These are phyloP conservation scores for Dalbergia cochinchinensis DNA, from an alignment of 306 rosid genomes.

Conservation along the genomic window DNA sequence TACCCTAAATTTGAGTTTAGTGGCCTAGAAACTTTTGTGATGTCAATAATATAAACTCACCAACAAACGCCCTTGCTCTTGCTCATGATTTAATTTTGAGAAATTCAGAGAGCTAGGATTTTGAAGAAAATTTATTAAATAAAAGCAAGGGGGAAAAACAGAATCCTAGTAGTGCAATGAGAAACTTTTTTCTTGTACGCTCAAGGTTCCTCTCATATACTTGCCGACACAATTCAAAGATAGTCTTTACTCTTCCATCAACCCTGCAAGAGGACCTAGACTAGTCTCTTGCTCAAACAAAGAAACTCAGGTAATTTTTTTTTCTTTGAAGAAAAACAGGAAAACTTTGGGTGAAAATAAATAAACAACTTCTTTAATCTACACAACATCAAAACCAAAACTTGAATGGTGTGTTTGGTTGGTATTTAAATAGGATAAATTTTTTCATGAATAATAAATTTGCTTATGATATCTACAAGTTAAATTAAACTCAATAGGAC, in stretches of 20 bases:
- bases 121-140: too few relatives aligned
- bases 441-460: neutral
- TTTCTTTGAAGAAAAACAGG: neutral
- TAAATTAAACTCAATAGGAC: neutral
- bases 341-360: neutral
- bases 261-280: neutral
- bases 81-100: too few relatives aligned
- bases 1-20: too few relatives aligned
- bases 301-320: neutral
- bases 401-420: too few relatives aligned
- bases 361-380: neutral
- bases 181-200: neutral
- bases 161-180: too few relatives aligned
- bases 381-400: too few relatives aligned
- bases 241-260: neutral
- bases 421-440: too few relatives aligned
- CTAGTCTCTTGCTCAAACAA: neutral
- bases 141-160: too few relatives aligned
- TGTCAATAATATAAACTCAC: too few relatives aligned
- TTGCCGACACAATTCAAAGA: constrained; percentile 1
- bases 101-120: too few relatives aligned
- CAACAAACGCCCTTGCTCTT: too few relatives aligned
- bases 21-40: too few relatives aligned
- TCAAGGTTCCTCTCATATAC: neutral
- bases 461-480: neutral